These are phyloP conservation scores for Acacia confusa DNA, from an alignment of 306 rosid genomes.

Conservation along the genomic window DNA sequence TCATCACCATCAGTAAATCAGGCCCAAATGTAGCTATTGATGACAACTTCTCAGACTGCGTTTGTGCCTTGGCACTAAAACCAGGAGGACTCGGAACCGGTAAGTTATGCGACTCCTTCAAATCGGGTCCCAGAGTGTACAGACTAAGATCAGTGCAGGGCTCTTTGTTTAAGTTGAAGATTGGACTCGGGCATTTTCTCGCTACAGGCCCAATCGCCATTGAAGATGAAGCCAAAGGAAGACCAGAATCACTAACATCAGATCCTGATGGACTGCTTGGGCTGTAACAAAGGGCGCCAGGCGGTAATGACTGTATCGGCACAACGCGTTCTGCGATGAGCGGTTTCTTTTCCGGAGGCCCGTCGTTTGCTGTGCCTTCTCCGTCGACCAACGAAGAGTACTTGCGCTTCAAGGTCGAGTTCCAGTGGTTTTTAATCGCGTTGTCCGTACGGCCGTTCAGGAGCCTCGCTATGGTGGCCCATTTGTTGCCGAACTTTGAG, in stretches of 20 bases:
- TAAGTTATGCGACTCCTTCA: neutral
- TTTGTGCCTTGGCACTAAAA: neutral
- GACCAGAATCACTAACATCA: constrained; percentile 44
- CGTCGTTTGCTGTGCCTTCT: neutral
- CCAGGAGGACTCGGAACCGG: neutral
- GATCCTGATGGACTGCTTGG: constrained; percentile 48
- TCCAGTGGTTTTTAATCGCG: constrained; percentile 71
- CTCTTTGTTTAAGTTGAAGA: neutral
- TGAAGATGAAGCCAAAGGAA: constrained; percentile 15
- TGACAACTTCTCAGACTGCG: neutral
- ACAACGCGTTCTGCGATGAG: neutral
- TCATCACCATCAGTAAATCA: constrained; percentile 39
- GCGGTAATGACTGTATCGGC: constrained; percentile 8
- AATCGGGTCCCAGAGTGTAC: constrained; percentile 34
- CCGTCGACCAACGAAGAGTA: constrained; percentile 19
- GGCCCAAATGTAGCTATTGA: constrained; percentile 29
- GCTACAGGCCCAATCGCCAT: constrained; percentile 11
- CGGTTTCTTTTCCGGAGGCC: constrained; percentile 12
- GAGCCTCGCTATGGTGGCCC: constrained; percentile 69
- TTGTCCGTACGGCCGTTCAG: constrained; percentile 66
- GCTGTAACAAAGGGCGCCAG: constrained; percentile 13
- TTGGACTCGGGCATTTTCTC: constrained; percentile 15
- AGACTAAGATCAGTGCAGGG: constrained; percentile 53
- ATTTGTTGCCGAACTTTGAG: constrained; percentile 49
- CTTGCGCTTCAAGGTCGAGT: constrained; percentile 61